phyloP scores from a whole-genome alignment of 345 rosid species.

The Salix viminalis region DNA sequence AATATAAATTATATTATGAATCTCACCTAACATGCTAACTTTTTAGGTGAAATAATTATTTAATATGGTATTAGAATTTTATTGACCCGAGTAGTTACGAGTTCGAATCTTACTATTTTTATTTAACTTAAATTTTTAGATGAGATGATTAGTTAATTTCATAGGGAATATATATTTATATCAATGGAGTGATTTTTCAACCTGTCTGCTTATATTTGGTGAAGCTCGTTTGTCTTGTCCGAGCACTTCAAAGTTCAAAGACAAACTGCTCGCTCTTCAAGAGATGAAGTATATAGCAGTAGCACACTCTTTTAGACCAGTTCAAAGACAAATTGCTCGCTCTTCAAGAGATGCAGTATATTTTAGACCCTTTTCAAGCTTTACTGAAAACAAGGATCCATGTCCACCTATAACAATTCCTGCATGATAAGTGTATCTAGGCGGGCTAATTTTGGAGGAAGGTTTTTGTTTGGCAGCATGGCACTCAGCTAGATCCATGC shows the following conservation, averaged over 20 bases:
- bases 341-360: background rate
- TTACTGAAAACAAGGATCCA: background rate
- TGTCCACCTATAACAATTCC: background rate
- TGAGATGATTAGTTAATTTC: no score
- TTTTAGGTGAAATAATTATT: rapidly evolving
- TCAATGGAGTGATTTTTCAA: background rate
- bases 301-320: background rate
- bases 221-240: background rate
- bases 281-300: background rate
- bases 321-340: background rate
- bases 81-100: rapidly evolving
- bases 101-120: no score
- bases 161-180: background rate
- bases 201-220: background rate
- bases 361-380: background rate
- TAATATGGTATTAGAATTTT: no score
- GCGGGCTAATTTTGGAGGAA: background rate
- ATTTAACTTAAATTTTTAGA: no score
- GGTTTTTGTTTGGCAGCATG: background rate
- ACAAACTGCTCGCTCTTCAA: background rate
- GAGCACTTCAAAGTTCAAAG: background rate
- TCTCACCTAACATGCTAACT: rapidly evolving
- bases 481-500: background rate
- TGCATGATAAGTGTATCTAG: background rate
- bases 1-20: no score